These are phyloP conservation scores for Starmera quercuum DNA, from an alignment of 805 yeast species.

Conservation along the genomic window DNA sequence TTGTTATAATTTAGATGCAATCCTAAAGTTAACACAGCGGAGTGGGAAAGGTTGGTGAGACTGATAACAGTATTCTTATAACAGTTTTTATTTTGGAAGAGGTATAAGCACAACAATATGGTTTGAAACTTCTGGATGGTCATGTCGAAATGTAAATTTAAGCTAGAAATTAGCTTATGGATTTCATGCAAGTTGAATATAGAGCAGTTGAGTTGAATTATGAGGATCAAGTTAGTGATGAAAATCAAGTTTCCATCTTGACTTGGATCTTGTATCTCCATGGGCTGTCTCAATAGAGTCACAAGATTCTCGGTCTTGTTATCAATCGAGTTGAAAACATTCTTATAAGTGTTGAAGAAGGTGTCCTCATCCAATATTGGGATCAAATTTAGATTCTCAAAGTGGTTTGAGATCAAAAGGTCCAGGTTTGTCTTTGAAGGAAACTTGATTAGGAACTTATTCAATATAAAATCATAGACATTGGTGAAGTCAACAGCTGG, in stretches of 20 bases:
- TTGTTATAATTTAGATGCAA: conserved; percentile 18
- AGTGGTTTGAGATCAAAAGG: conserved; percentile 17
- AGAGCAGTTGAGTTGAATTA: conserved; percentile 20
- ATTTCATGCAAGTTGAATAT: conserved; percentile 21
- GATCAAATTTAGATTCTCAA: conserved; percentile 16
- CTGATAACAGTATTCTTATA: conserved; percentile 16
- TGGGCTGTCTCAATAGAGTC: conserved; percentile 1
- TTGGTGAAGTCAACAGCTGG: conserved; percentile 18
- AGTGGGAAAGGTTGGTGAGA: conserved; percentile 12
- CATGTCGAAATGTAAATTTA: conserved; percentile 11
- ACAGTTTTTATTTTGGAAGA: conserved; percentile 20
- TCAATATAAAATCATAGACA: conserved; percentile 3
- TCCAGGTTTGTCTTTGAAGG: conserved; percentile 21
- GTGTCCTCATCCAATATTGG: conserved; percentile 19
- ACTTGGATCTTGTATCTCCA: conserved; percentile 27
- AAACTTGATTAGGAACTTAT: conserved; percentile 16
- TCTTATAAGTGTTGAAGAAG: conserved; percentile 16
- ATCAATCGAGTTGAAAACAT: conserved; percentile 9
- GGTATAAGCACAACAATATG: conserved; percentile 13
- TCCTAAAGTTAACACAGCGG: conserved; percentile 18
- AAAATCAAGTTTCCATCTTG: conserved; percentile 22
- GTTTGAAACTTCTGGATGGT: conserved; percentile 16
- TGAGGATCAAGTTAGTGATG: conserved; percentile 39
- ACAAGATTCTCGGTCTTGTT: conserved; percentile 12
- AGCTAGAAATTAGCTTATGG: conserved; percentile 14